These are phyloP conservation scores for Solanum medicagineum DNA, from an alignment of 257 asterid genomes.

Conservation along the genomic window DNA sequence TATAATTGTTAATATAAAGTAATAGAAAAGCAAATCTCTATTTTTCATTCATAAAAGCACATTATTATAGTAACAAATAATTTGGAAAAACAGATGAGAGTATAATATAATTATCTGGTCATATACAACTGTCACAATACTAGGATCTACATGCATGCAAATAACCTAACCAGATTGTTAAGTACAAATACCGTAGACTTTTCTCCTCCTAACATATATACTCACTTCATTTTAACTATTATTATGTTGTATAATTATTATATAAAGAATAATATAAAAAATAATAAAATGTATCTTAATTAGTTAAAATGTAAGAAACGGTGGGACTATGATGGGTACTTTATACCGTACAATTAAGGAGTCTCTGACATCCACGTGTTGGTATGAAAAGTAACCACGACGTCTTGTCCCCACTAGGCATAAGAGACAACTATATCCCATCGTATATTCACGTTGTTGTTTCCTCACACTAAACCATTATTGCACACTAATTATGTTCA, in stretches of 20 bases:
- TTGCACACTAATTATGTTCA: neutral
- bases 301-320: too few relatives aligned
- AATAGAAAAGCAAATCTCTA: neutral
- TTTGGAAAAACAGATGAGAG: neutral
- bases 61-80: neutral
- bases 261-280: too few relatives aligned
- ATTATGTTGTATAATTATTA: too few relatives aligned
- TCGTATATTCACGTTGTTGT: neutral
- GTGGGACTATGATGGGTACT: neutral
- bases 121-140: neutral
- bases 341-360: neutral
- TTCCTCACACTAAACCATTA: neutral
- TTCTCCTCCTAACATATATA: neutral
- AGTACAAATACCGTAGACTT: neutral
- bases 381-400: neutral
- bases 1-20: neutral
- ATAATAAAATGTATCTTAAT: too few relatives aligned
- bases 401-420: neutral
- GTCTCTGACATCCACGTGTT: neutral
- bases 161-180: neutral
- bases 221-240: neutral
- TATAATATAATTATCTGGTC: neutral
- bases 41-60: neutral
- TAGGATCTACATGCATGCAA: neutral
- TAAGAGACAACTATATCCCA: neutral